Evolutionary conservation across 805 yeast genomes (phyloP).

Genomic region (Ogataea nitratoaversa): DNA sequence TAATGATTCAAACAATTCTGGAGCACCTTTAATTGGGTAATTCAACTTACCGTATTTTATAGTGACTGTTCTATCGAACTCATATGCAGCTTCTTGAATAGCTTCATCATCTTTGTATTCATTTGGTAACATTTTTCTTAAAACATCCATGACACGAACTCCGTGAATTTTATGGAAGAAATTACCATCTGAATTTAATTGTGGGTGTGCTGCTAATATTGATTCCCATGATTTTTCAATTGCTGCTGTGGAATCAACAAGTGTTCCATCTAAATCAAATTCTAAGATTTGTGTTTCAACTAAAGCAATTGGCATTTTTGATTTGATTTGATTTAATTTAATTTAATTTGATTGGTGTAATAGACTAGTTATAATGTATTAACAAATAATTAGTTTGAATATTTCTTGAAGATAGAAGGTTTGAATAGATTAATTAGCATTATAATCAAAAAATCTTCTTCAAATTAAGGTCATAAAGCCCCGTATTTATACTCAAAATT

Average conservation of each 20-base stretch:
- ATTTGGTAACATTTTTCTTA: slow-evolving; percentile 62
- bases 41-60: slow-evolving; percentile 70
- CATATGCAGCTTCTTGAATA: slow-evolving; percentile 13
- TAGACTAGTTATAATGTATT: too few species aligned
- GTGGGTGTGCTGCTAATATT: slow-evolving; percentile 64
- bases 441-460: too few species aligned
- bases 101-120: slow-evolving; percentile 14
- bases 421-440: too few species aligned
- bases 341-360: too few species aligned
- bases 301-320: slow-evolving; percentile 8
- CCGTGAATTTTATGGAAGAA: slow-evolving; percentile 78
- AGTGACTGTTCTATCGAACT: slow-evolving; percentile 65
- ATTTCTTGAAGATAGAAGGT: too few species aligned
- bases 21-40: slow-evolving; percentile 72
- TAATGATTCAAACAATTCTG: slow-evolving; percentile 52
- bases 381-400: neutral
- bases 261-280: slow-evolving; percentile 86
- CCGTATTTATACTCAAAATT: too few species aligned
- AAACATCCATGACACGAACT: slow-evolving; percentile 75
- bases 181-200: slow-evolving; percentile 34
- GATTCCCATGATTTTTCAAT: slow-evolving; percentile 81
- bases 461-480: too few species aligned
- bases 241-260: slow-evolving; percentile 78
- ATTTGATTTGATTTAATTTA: too few species aligned
- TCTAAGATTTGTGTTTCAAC: slow-evolving; percentile 30